Evolutionary conservation across 2,329 filamentous ascomycete species (phyloP), one percentile per base, ranked within the genome.

Genomic region (Cladosporium sp.): DNA sequence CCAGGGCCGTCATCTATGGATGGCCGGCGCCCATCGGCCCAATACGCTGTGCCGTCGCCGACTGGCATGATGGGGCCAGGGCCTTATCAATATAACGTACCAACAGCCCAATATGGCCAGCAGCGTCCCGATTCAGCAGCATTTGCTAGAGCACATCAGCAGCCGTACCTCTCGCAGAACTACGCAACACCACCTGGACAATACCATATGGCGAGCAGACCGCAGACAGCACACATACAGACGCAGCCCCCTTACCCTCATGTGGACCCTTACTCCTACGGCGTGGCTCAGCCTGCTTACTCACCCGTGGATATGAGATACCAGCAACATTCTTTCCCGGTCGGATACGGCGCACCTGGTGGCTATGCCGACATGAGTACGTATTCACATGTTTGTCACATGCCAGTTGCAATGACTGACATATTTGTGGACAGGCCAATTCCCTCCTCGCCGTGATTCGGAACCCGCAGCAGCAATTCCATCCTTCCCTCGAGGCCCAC

Each of bases 401-500:
- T 30, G n/a, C 12, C 7, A 29, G 8, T 27, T 13, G 32, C 11
- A 15, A 15, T n/a, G 32, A 7, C 32, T 36, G 32, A 36, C 12
- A 4, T 15, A 17, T 5, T 15, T n/a, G 4, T 8, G 2, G 7
- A 36, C 43, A 62, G 60, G 47, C 22, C 55, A 62, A 38, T 63
- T 51, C n/a, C n/a, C n/a, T 30, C 44, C 54, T 13, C 52, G 56
- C 17, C 55, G 56, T 8, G 43, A 38, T 9, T 60, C 62, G 7
- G 55, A 56, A 37, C 37, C 57, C 7, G 61, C 58, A 9, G 58
- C 58, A 13, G 58, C 62, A 3, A 59, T 67, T 8, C 64, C 64
- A 2, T 64, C 62, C 17, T 67, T 60, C 30, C 80, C 80, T 29
- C 75, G 82, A 58, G 83, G 83, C n/a, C 82, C 82, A 4, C 81